A percentile compares a stretch with the other conserved stretches of the same genome.
Evolutionary conservation across 805 yeast genomes (phyloP).

Genomic region (Teunomyces gatunensis): DNA sequence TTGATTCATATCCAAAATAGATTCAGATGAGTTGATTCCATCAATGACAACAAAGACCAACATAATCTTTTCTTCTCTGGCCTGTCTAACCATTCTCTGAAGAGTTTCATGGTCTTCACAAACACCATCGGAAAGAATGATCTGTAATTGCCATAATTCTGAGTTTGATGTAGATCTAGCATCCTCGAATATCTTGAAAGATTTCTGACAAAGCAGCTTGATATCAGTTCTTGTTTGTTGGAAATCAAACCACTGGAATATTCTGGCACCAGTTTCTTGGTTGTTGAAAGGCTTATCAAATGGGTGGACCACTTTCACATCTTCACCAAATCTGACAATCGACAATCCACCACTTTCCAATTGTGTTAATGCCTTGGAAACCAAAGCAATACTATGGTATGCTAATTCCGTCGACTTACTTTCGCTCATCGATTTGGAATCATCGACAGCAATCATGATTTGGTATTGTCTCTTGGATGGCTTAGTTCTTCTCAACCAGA

Average conservation of each 20-base stretch:
- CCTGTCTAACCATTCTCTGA: constrained; percentile 81
- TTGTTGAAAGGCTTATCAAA: constrained; percentile 78
- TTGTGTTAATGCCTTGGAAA: constrained; percentile 89
- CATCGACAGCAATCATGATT: constrained; percentile 96
- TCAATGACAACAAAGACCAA: constrained; percentile 92
- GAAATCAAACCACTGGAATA: constrained; percentile 87
- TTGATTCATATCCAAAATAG: constrained; percentile 92
- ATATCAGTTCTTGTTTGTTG: constrained; percentile 86
- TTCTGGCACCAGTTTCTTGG: constrained; percentile 76
- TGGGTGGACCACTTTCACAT: constrained; percentile 80
- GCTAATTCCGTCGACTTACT: constrained; percentile 88
- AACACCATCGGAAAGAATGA: constrained; percentile 93
- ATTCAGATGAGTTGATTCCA: constrained; percentile 78
- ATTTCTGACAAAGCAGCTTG: constrained; percentile 63
- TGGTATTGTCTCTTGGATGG: constrained; percentile 97
- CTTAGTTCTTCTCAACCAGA: constrained; percentile 95
- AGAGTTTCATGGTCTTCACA: constrained; percentile 91
- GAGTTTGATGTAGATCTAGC: constrained; percentile 44
- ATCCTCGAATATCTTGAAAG: constrained; percentile 70
- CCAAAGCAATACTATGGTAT: constrained; percentile 90
- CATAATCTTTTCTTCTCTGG: constrained; percentile 91
- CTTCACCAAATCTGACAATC: constrained; percentile 86
- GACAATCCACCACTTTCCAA: constrained; percentile 92
- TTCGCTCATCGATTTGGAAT: constrained; percentile 96
- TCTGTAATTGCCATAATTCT: constrained; percentile 91